Evolutionary conservation across 352 stramenopile genomes (phyloP).

Genomic region (Phytophthora agathidicida): DNA sequence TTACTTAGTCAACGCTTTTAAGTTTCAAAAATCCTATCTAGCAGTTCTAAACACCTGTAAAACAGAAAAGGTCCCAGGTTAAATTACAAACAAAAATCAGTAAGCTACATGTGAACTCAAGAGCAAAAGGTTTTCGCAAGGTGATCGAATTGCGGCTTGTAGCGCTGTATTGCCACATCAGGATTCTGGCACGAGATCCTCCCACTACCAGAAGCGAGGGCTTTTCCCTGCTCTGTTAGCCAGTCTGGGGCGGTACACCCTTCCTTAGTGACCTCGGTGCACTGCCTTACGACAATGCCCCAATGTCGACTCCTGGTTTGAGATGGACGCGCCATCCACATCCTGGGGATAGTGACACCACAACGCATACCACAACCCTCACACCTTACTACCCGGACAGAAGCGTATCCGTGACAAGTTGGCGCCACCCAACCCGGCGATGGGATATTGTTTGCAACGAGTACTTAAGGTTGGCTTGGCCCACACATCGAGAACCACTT

Average conservation of each 20-base stretch:
- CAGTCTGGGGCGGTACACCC: slow-evolving; percentile 54
- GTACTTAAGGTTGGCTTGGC: not conserved
- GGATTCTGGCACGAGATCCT: slow-evolving; percentile 57
- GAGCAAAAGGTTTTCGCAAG: slow-evolving; percentile 21
- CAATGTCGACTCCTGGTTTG: slow-evolving; percentile 66
- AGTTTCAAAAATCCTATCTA: no score
- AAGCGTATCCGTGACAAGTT: slow-evolving; percentile 54
- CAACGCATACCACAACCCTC: slow-evolving; percentile 36
- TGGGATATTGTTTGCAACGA: slow-evolving; percentile 1
- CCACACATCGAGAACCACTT: slow-evolving; percentile 1
- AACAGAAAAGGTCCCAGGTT: not conserved
- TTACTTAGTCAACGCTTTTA: no score
- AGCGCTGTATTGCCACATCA: slow-evolving; percentile 30
- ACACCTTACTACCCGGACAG: slow-evolving; percentile 49
- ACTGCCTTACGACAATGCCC: slow-evolving; percentile 33
- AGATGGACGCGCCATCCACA: slow-evolving; percentile 51
- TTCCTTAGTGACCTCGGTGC: slow-evolving; percentile 56
- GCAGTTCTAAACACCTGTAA: no score
- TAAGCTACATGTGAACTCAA: not conserved
- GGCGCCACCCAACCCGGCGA: slow-evolving; percentile 47
- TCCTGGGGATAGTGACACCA: slow-evolving; percentile 40
- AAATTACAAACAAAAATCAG: not conserved
- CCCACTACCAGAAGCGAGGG: slow-evolving; percentile 63
- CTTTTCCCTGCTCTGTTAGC: slow-evolving; percentile 66
- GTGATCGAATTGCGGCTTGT: slow-evolving; percentile 35